Conservation (phyloP, 306 rosid genomes). For the Cucurbita argyrosperma region DNA sequence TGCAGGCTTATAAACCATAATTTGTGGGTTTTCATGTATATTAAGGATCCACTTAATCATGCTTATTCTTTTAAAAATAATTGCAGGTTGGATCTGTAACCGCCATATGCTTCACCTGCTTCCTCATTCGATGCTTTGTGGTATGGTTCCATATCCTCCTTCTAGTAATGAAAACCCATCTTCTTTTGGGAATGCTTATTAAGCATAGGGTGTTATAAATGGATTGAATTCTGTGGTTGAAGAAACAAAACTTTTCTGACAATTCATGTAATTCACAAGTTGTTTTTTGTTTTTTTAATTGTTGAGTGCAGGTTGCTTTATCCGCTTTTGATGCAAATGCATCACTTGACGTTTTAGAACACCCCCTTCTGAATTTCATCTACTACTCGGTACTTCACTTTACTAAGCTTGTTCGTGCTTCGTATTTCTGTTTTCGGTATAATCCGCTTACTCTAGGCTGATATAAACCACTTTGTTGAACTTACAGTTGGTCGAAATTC, state of each 20-base stretch:
- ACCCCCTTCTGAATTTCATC: conserved; percentile 48
- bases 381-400: conserved; percentile 60
- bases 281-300: not conserved
- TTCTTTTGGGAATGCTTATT: not conserved
- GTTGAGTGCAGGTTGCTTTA: conserved; percentile 47
- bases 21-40: not conserved
- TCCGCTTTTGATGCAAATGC: conserved; percentile 65
- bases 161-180: not conserved
- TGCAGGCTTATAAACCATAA: not conserved
- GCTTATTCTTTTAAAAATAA: not conserved
- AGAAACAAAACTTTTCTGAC: not conserved
- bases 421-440: not conserved
- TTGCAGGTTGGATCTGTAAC: conserved; percentile 96
- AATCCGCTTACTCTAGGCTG: conserved; percentile 6
- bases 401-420: not conserved
- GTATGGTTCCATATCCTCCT: conserved; percentile 27
- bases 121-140: conserved; percentile 83
- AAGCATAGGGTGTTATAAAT: not conserved
- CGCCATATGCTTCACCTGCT: conserved; percentile 92
- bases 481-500: conserved; percentile 71
- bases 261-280: not conserved
- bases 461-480: conserved; percentile 6
- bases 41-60: not conserved
- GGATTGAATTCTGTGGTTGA: not conserved
- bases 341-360: conserved; percentile 68